Conservation (phyloP, 148 eudicot species). For the Rhododendron ferrugineum region DNA sequence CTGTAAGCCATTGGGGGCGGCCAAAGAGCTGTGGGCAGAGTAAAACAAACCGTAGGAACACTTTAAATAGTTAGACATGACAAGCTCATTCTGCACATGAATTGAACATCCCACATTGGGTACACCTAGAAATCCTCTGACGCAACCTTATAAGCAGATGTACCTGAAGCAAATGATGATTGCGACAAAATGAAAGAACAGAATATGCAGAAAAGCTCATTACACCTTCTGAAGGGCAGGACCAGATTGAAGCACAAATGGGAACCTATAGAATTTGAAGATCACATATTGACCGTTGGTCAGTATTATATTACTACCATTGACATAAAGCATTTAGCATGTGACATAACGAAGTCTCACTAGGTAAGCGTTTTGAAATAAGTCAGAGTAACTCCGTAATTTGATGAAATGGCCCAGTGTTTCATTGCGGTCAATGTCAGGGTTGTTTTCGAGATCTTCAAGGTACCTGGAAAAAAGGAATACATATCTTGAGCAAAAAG, state of each 20-base stretch:
- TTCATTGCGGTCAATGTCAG: constrained; percentile 61
- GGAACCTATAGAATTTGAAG: constrained; percentile 49
- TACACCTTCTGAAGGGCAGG: constrained; percentile 78
- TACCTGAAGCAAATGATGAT: constrained; percentile 95
- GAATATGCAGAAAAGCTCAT: constrained; percentile 77
- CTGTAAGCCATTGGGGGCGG: constrained; percentile 61
- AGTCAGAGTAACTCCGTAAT: constrained; percentile 71
- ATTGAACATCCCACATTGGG: not conserved
- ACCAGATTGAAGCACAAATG: constrained; percentile 90
- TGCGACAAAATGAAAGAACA: constrained; percentile 85
- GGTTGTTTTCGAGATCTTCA: constrained; percentile 68
- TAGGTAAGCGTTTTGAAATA: constrained; percentile 87
- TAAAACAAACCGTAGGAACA: not conserved
- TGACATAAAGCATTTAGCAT: not conserved
- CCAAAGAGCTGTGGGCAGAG: constrained; percentile 36
- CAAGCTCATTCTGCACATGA: not conserved
- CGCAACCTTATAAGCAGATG: not conserved
- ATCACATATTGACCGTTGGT: not conserved
- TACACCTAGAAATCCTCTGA: not conserved
- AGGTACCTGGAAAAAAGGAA: constrained; percentile 50
- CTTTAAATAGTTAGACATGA: not conserved
- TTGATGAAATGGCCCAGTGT: constrained; percentile 74
- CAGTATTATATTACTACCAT: not conserved
- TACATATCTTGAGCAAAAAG: not conserved
- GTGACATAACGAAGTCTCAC: constrained; percentile 34